Conservation (phyloP, 208 protist genomes). For the Trypanosoma conorhini region DNA sequence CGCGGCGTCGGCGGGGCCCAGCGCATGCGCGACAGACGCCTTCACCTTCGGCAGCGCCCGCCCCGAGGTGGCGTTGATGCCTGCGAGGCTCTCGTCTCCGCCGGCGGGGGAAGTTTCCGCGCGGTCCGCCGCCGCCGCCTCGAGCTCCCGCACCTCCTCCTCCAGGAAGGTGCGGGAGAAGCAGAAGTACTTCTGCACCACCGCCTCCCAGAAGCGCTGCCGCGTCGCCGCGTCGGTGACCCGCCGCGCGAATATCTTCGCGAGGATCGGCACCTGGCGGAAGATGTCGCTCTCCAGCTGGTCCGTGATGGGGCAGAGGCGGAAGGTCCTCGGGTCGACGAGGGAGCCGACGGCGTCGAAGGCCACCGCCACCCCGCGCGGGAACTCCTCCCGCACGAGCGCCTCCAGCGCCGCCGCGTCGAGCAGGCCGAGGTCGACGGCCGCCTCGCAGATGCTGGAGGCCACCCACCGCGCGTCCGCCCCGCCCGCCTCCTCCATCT, state of each 20-base stretch:
- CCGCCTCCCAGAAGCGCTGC: conserved; percentile 73
- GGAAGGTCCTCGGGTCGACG: conserved; percentile 65
- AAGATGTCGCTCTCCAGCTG: conserved; percentile 81
- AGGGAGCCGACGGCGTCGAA: conserved; percentile 78
- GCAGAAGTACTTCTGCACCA: conserved; percentile 86
- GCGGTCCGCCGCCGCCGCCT: neutral
- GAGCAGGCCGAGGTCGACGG: conserved; percentile 71
- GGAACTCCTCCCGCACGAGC: conserved; percentile 48
- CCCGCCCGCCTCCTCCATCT: conserved; percentile 24
- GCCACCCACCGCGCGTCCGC: conserved; percentile 53
- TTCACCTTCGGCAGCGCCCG: conserved; percentile 51
- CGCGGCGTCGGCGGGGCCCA: neutral
- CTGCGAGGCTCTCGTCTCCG: conserved; percentile 22
- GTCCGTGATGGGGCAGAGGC: conserved; percentile 75
- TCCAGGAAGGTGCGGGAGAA: conserved; percentile 83
- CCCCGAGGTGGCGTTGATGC: conserved; percentile 60
- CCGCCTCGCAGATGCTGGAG: conserved; percentile 56
- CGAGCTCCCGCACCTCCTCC: conserved; percentile 58
- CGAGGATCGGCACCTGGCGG: conserved; percentile 76
- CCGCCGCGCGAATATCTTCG: conserved; percentile 55
- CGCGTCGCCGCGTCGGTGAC: conserved; percentile 66
- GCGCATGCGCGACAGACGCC: conserved; percentile 9
- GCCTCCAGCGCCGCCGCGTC: conserved; percentile 41
- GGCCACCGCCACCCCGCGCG: conserved; percentile 71
- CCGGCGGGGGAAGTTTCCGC: neutral